Evolutionary conservation across 176 grass and related monocot genomes (phyloP), one percentile per base, ranked within the genome.

Genomic region (Juncus effusus): DNA sequence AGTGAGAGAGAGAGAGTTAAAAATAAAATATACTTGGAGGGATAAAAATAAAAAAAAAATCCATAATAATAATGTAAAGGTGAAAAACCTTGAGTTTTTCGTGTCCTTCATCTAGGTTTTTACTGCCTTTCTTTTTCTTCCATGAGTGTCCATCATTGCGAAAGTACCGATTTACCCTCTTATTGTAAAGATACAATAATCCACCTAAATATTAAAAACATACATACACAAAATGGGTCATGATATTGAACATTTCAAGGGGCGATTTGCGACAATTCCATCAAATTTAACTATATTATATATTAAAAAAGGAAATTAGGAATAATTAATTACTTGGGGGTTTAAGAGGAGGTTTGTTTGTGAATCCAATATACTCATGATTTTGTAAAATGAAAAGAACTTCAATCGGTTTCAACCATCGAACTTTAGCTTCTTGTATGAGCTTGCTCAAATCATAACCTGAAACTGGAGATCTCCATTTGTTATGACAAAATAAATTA

Each of bases 151-250:
- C 95, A 80, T 99, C 95, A 60, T 82, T 87, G 52, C 95, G 78
- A 55, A 90, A 99, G 75, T 72, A 76, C 4, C 94, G 85, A 80
- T 87, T 81, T 64, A 99, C 78, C 69, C 89, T 87, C 36, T 74
- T 81, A 64, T 99, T 90, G 83, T 87, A 99, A 68, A 99, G 85
- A 67, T 87, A 94, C 74, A 90, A 86, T 51, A 80, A 84, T 73
- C 95, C 95, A 85, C 86, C 95, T 99, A 69, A 38, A 67, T 63
- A 58, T 77, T 78, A 39, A 42, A 13, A 60, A 7, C 6, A 50
- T 7, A 76, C 45, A 83, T 61, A 39, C 36, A 57, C 11, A 62
- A 36, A 52, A 42, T 13, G 50, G 40, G 70, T 1, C 14, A 78
- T 7, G 13, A 10, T 68, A 61, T 11, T 4, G 0, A 10, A 38